Evolutionary conservation across 768 basidiomycete genomes (phyloP).

Genomic region (Galerina sulciceps): DNA sequence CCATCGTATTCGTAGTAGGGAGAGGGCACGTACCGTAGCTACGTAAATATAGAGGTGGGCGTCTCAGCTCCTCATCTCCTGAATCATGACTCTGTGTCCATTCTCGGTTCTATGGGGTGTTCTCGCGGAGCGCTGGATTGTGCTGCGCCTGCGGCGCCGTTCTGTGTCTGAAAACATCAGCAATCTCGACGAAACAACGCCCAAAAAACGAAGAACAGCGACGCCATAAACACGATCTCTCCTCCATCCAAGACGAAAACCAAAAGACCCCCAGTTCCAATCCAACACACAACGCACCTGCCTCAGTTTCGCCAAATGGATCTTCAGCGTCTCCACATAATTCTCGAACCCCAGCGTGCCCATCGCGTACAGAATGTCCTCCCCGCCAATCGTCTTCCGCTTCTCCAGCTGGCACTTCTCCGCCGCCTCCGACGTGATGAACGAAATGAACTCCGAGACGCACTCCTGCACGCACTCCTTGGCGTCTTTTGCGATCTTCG

Average conservation of each 20-base stretch:
- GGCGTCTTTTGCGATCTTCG: slow-evolving; percentile 97
- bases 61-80: background rate
- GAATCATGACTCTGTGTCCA: slow-evolving; percentile 29
- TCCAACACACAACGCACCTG: slow-evolving; percentile 63
- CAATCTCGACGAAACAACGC: background rate
- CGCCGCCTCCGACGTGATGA: slow-evolving; percentile 96
- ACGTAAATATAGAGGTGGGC: no score
- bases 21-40: background rate
- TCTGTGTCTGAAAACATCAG: slow-evolving; percentile 7
- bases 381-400: slow-evolving; percentile 96
- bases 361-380: slow-evolving; percentile 98
- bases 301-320: slow-evolving; percentile 89
- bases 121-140: slow-evolving; percentile 22
- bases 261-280: background rate
- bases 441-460: slow-evolving; percentile 96
- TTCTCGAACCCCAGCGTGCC: slow-evolving; percentile 90
- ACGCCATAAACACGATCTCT: background rate
- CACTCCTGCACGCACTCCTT: slow-evolving; percentile 99
- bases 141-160: slow-evolving; percentile 15
- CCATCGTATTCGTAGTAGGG: no score
- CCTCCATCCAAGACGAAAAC: background rate
- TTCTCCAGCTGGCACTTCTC: slow-evolving; percentile 95
- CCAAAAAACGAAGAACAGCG: background rate
- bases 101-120: slow-evolving; percentile 33
- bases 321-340: slow-evolving; percentile 90